Percentiles rank a stretch among this genome's conserved stretches.
These are phyloP conservation scores for Leishmania tarentolae DNA, from an alignment of 208 protist species.

Conservation along the genomic window DNA sequence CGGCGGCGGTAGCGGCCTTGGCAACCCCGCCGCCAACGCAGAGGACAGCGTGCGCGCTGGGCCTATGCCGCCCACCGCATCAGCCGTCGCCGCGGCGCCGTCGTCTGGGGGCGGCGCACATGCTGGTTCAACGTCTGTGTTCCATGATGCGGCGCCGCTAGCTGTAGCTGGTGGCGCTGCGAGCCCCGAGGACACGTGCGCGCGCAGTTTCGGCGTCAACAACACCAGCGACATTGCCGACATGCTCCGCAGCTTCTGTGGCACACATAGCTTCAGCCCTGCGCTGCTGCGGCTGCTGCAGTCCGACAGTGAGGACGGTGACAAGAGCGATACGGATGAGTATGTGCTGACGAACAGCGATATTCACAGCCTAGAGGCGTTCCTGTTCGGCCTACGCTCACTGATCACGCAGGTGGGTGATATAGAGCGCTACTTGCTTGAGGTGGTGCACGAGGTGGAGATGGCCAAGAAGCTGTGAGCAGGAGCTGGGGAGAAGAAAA, in stretches of 20 bases:
- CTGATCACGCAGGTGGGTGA: slow-evolving; percentile 70
- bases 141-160: not conserved
- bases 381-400: slow-evolving; percentile 79
- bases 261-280: not conserved
- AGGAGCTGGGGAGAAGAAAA: not conserved
- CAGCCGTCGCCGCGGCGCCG: not conserved
- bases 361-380: slow-evolving; percentile 86
- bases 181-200: not conserved
- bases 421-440: slow-evolving; percentile 72
- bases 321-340: slow-evolving; percentile 40
- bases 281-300: slow-evolving; percentile 4
- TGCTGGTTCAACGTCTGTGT: not conserved
- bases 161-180: not conserved
- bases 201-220: not conserved
- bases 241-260: slow-evolving; percentile 7
- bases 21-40: not conserved
- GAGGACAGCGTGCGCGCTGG: slow-evolving; percentile 3
- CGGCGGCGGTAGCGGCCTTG: not conserved
- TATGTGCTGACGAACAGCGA: slow-evolving; percentile 84
- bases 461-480: slow-evolving; percentile 73
- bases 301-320: slow-evolving; percentile 30
- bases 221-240: not conserved
- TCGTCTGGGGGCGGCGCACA: not conserved
- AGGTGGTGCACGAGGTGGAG: slow-evolving; percentile 70
- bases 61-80: too few species aligned